These are phyloP conservation scores for Rhizopogon roseolus DNA, from an alignment of 768 basidiomycete genomes.

Conservation along the genomic window DNA sequence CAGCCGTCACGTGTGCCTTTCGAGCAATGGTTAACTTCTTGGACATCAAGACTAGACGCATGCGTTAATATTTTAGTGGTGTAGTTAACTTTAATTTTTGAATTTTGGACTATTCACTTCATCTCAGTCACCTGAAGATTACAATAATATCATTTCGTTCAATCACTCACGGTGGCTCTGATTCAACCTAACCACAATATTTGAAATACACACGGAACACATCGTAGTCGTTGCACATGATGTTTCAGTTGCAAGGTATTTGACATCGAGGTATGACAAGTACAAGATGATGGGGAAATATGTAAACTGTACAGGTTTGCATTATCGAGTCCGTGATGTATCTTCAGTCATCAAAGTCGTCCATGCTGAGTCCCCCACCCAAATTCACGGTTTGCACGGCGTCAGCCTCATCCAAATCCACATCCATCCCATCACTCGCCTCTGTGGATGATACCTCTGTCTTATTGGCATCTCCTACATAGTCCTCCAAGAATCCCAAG, in stretches of 20 bases:
- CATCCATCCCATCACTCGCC: background rate
- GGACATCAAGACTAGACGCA: too few species aligned
- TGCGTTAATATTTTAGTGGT: too few species aligned
- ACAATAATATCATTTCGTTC: too few species aligned
- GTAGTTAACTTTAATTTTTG: too few species aligned
- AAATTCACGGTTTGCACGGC: slow-evolving; percentile 21
- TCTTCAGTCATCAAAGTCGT: slow-evolving; percentile 22
- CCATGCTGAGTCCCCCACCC: slow-evolving; percentile 13
- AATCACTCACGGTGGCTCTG: too few species aligned
- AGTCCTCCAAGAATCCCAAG: slow-evolving; percentile 48
- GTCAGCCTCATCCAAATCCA: slow-evolving; percentile 10
- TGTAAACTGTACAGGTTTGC: background rate
- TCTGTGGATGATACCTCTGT: background rate
- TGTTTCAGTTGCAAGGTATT: background rate
- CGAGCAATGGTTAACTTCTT: too few species aligned
- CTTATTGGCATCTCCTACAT: background rate
- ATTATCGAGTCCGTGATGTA: background rate
- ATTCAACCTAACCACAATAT: too few species aligned
- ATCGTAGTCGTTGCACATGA: too few species aligned
- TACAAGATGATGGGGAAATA: background rate
- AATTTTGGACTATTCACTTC: too few species aligned
- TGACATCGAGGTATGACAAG: background rate
- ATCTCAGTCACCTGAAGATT: too few species aligned
- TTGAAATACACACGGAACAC: too few species aligned
- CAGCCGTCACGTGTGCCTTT: too few species aligned